phyloP scores from a whole-genome alignment of 2,329 filamentous ascomycete species.

The Apiospora kogelbergensis region DNA sequence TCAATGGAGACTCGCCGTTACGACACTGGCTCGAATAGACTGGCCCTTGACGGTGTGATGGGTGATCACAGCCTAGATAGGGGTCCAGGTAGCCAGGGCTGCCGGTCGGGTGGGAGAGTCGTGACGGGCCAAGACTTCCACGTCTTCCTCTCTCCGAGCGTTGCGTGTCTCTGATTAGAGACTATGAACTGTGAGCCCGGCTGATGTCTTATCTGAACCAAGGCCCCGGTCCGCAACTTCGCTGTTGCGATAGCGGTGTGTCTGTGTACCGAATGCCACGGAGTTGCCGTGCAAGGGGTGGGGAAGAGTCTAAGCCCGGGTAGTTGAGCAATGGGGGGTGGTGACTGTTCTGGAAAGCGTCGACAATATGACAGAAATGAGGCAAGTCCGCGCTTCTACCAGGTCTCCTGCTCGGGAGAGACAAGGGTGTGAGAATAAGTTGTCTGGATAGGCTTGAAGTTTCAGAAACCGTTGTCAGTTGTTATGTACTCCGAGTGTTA shows the following conservation, averaged over 20 bases:
- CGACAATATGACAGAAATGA: conserved; percentile 3
- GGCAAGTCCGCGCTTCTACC: background rate
- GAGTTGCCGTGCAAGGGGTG: background rate
- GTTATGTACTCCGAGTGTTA: background rate
- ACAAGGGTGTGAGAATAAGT: background rate
- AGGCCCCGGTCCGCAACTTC: background rate
- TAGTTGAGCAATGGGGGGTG: background rate
- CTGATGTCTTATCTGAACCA: background rate
- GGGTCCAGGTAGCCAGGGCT: background rate
- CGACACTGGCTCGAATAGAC: background rate
- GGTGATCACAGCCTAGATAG: background rate
- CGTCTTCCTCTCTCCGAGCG: background rate
- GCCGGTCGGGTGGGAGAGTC: background rate
- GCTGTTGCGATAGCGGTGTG: background rate
- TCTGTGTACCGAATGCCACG: background rate
- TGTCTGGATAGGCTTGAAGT: background rate
- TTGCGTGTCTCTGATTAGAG: background rate
- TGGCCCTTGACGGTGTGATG: background rate
- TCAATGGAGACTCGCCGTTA: background rate
- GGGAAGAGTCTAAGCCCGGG: background rate
- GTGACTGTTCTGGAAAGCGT: background rate
- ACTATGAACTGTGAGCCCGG: background rate
- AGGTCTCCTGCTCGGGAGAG: background rate
- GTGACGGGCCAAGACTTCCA: background rate
- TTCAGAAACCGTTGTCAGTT: background rate